These are phyloP conservation scores for Seminavis robusta DNA, from an alignment of 108 stramenopile species.

Conservation along the genomic window DNA sequence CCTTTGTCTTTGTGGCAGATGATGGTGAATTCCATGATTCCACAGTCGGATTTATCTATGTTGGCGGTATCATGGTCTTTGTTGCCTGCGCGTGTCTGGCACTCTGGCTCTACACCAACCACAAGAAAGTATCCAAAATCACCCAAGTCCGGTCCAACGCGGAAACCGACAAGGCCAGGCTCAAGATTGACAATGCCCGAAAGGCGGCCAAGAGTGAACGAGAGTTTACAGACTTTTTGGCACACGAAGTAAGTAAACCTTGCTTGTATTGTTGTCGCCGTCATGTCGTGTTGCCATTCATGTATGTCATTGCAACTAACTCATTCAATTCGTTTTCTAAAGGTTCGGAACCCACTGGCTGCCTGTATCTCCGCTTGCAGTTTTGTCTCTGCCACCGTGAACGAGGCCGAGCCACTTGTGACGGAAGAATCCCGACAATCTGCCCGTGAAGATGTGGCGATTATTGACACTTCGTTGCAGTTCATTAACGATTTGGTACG, in stretches of 20 bases:
- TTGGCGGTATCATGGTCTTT: no score
- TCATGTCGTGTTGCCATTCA: background rate
- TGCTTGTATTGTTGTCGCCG: background rate
- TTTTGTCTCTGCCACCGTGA: slow-evolving; percentile 18
- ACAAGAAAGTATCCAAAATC: background rate
- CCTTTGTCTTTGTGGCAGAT: slow-evolving; percentile 17
- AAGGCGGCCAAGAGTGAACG: slow-evolving; percentile 34
- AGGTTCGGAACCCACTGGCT: slow-evolving; percentile 35
- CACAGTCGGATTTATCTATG: no score
- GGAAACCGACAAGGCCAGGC: slow-evolving; percentile 33
- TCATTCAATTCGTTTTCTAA: background rate
- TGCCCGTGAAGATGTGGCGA: slow-evolving; percentile 20
- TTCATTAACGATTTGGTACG: slow-evolving; percentile 39
- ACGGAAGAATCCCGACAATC: slow-evolving; percentile 3
- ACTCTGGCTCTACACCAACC: slow-evolving; percentile 14
- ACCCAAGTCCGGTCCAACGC: slow-evolving; percentile 11
- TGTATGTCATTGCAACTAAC: background rate
- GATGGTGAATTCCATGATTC: slow-evolving; percentile 12
- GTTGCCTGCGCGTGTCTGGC: slow-evolving; percentile 10
- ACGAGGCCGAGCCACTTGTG: slow-evolving; percentile 1
- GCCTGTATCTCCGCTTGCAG: slow-evolving; percentile 23
- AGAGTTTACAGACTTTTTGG: slow-evolving; percentile 44
- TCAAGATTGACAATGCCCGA: slow-evolving; percentile 35
- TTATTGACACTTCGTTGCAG: slow-evolving; percentile 22
- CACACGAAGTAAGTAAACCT: slow-evolving; percentile 21